These are phyloP conservation scores for Eucalyptus erythrocorys DNA, from an alignment of 345 rosid genomes.

Conservation along the genomic window DNA sequence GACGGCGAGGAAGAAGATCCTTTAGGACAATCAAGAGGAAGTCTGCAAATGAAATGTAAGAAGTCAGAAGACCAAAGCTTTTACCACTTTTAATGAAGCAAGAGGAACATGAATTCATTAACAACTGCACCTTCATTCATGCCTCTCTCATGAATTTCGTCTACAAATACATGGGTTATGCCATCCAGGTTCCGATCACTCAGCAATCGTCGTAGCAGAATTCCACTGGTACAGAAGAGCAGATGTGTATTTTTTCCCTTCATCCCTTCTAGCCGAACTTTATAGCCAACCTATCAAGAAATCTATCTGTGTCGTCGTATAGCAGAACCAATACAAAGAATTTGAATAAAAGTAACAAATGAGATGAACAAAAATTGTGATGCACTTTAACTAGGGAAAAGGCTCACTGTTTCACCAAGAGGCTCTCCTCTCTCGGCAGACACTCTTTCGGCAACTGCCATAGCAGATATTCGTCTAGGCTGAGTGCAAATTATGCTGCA, in stretches of 20 bases:
- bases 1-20: slow-evolving; percentile 95
- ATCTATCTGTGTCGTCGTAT: slow-evolving; percentile 34
- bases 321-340: slow-evolving; percentile 22
- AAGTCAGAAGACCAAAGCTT: neutral
- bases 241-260: slow-evolving; percentile 90
- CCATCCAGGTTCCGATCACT: slow-evolving; percentile 89
- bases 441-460: slow-evolving; percentile 95
- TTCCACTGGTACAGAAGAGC: slow-evolving; percentile 97
- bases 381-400: neutral
- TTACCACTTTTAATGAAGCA: neutral
- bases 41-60: slow-evolving; percentile 31
- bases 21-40: slow-evolving; percentile 90
- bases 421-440: slow-evolving; percentile 96
- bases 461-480: slow-evolving; percentile 97
- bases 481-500: slow-evolving; percentile 97
- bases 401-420: slow-evolving; percentile 87
- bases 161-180: slow-evolving; percentile 93
- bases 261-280: slow-evolving; percentile 97
- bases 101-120: neutral
- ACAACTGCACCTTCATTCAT: slow-evolving; percentile 88
- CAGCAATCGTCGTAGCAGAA: slow-evolving; percentile 75
- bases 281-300: slow-evolving; percentile 91
- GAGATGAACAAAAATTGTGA: neutral
- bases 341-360: neutral
- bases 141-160: slow-evolving; percentile 98